Percentiles rank a stretch among this genome's conserved stretches.
phyloP scores from a whole-genome alignment of 305 asterid species.

The Vinca major region DNA sequence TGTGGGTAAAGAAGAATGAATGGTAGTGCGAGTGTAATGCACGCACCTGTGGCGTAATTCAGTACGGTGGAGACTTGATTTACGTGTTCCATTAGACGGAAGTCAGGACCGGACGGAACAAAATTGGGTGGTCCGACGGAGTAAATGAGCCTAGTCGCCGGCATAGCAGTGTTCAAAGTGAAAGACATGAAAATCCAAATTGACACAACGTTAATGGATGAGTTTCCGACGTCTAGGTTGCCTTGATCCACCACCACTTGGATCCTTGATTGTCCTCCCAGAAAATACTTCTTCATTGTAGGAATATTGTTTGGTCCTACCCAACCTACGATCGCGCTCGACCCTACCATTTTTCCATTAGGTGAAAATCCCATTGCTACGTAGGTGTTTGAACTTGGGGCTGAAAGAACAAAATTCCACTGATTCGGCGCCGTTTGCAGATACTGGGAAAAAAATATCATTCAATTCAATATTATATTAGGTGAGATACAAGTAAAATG shows the following conservation, averaged over 20 bases:
- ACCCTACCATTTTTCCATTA: slow-evolving; percentile 67
- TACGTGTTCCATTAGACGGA: slow-evolving; percentile 37
- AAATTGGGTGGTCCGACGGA: slow-evolving; percentile 43
- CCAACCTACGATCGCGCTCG: slow-evolving; percentile 88
- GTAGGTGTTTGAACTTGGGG: slow-evolving; percentile 59
- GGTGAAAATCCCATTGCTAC: slow-evolving; percentile 75
- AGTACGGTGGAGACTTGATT: slow-evolving; percentile 33
- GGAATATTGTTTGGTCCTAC: slow-evolving; percentile 21
- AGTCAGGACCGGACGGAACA: slow-evolving; percentile 30
- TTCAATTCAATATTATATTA: too few species aligned
- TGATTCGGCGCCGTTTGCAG: slow-evolving; percentile 33
- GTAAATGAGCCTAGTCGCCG: slow-evolving; percentile 41
- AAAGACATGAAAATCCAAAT: slow-evolving; percentile 45
- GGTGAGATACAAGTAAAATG: too few species aligned
- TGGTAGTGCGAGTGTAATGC: too few species aligned
- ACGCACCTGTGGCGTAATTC: slow-evolving; percentile 64
- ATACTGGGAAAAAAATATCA: slow-evolving; percentile 32
- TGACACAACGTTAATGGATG: slow-evolving; percentile 19
- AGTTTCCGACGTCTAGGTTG: slow-evolving; percentile 35
- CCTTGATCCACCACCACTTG: slow-evolving; percentile 34
- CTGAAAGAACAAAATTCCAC: slow-evolving; percentile 78
- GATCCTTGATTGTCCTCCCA: slow-evolving; percentile 44
- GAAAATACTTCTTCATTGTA: slow-evolving; percentile 32
- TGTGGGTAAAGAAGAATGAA: too few species aligned
- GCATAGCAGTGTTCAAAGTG: slow-evolving; percentile 35